These are phyloP conservation scores for Cutaneotrichosporon cutaneum DNA, from an alignment of 1,284 basidiomycete species.

Conservation along the genomic window DNA sequence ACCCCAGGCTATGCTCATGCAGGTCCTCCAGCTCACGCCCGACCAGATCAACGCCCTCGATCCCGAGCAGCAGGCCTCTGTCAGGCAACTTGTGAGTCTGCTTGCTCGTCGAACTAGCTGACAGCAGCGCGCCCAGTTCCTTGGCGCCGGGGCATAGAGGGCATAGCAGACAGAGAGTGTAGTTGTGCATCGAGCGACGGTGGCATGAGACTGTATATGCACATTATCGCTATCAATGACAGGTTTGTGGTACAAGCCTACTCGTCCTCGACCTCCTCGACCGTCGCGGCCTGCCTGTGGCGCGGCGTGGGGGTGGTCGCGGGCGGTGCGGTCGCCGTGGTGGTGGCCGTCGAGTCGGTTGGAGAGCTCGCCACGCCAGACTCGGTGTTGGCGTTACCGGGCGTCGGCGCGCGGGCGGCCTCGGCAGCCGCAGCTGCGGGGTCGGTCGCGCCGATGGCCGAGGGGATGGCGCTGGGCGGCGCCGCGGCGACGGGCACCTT, in stretches of 20 bases:
- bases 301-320: slow-evolving; percentile 15
- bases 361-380: slow-evolving; percentile 8
- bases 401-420: slow-evolving; percentile 16
- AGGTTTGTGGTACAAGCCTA: background rate
- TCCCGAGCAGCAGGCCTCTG: slow-evolving; percentile 76
- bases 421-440: slow-evolving; percentile 19
- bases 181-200: background rate
- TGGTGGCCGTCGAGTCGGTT: slow-evolving; percentile 17
- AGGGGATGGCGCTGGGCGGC: slow-evolving; percentile 2
- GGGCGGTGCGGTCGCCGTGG: slow-evolving; percentile 17
- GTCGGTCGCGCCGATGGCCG: slow-evolving; percentile 7
- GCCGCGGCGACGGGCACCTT: slow-evolving; percentile 8
- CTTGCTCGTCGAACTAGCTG: slow-evolving; percentile 7
- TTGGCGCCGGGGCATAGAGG: slow-evolving; percentile 30
- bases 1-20: slow-evolving; percentile 71
- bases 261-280: slow-evolving; percentile 46
- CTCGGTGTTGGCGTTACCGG: slow-evolving; percentile 13
- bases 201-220: slow-evolving; percentile 8
- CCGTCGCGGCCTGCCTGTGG: slow-evolving; percentile 35
- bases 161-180: slow-evolving; percentile 2
- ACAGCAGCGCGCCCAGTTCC: slow-evolving; percentile 47
- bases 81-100: slow-evolving; percentile 73
- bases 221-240: slow-evolving; percentile 1
- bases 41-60: slow-evolving; percentile 86
- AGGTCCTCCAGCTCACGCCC: slow-evolving; percentile 78